phyloP scores from a whole-genome alignment of 805 yeast genomes.

The Yamadazyma scolyti region DNA sequence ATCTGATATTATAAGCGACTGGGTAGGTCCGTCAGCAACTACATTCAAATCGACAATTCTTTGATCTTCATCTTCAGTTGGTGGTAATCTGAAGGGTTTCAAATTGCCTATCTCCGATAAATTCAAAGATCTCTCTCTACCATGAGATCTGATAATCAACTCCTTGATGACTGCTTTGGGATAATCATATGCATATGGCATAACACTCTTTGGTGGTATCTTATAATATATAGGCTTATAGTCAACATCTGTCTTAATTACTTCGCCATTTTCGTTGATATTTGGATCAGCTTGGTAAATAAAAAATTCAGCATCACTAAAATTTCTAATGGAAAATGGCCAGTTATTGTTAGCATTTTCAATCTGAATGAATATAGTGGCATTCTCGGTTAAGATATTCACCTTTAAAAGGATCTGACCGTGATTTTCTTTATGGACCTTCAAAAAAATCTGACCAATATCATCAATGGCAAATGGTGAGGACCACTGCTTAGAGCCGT shows the following conservation, averaged over 20 bases:
- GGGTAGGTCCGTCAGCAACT: conserved; percentile 94
- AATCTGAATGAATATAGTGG: conserved; percentile 74
- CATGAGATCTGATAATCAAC: conserved; percentile 65
- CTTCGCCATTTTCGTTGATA: conserved; percentile 58
- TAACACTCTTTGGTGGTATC: conserved; percentile 84
- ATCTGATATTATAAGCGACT: conserved; percentile 77
- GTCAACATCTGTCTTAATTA: conserved; percentile 44
- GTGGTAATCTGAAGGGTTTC: conserved; percentile 72
- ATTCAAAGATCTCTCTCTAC: conserved; percentile 73
- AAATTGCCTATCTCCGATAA: conserved; percentile 90
- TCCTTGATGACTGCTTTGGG: conserved; percentile 89
- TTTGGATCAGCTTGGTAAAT: conserved; percentile 84
- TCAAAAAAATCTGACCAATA: conserved; percentile 75
- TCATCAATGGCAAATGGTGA: conserved; percentile 84
- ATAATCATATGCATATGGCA: conserved; percentile 98
- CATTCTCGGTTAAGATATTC: conserved; percentile 73
- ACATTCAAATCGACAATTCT: conserved; percentile 82
- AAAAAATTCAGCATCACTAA: conserved; percentile 80
- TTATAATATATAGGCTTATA: conserved; percentile 78
- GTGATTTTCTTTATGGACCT: conserved; percentile 57
- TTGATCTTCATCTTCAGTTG: conserved; percentile 37
- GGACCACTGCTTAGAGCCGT: conserved; percentile 67
- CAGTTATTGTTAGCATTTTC: conserved; percentile 72
- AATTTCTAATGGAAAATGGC: conserved; percentile 92
- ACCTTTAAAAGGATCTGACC: conserved; percentile 71